Conservation (phyloP, 306 rosid species). For the Trifolium subterraneum region DNA sequence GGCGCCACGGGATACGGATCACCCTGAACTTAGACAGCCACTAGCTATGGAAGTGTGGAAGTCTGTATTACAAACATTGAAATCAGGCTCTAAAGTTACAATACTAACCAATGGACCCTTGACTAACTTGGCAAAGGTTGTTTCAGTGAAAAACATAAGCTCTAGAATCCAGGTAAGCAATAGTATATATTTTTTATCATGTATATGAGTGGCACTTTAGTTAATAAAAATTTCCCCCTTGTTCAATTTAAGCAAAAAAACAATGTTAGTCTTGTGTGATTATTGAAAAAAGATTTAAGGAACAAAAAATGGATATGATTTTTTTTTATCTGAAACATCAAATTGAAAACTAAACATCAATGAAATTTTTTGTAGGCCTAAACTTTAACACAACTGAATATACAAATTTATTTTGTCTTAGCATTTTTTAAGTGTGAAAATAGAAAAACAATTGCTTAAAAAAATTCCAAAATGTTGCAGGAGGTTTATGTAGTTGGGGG, state of each 20-base stretch:
- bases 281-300: neutral
- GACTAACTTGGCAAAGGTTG: constrained; percentile 81
- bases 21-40: constrained; percentile 84
- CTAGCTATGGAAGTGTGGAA: constrained; percentile 83
- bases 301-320: neutral
- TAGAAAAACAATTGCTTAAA: neutral
- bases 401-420: neutral
- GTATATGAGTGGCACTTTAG: neutral
- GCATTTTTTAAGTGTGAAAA: neutral
- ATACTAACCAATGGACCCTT: constrained; percentile 90
- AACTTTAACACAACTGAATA: neutral
- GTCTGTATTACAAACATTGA: constrained; percentile 54
- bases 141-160: constrained; percentile 50
- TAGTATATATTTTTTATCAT: neutral
- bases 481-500: constrained; percentile 88
- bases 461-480: constrained; percentile 51
- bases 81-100: constrained; percentile 67
- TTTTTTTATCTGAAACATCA: neutral
- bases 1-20: constrained; percentile 77
- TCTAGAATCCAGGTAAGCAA: constrained; percentile 69
- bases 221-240: too few species aligned
- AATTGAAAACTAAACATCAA: neutral
- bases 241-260: too few species aligned
- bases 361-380: neutral
- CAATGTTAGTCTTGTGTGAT: too few species aligned